Base-by-base conservation (phyloP, 768 basidiomycete species). In the Pisolithus orientalis region DNA sequence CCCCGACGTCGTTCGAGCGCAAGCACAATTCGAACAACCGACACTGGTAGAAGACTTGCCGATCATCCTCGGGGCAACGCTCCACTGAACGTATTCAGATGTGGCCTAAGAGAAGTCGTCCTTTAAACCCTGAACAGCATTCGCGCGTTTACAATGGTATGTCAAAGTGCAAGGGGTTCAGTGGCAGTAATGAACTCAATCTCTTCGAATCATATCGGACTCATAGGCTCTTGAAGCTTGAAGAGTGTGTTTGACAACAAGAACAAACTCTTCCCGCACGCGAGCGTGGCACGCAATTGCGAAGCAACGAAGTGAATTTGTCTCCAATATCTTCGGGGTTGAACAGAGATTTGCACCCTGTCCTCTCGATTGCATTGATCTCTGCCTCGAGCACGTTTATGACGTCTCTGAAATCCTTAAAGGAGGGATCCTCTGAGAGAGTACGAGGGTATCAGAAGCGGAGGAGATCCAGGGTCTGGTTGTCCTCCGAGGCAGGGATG, bases 161-260 rank as follows among this genome's bases (percentile, higher is more conserved):
- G 31, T 32, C 9, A 10, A 49, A 70, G 48, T 4, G 50, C 44
- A 17, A 66, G 62, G 4, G 70, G 49, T 24, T 61, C 63, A 2
- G 51, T 24, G 2, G 61, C 63, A 21, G 55, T 59, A 25, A 72
- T 61, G 38, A 63, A 9, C 1, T 47, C 49, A 3, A 72, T 59
- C 32, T 70, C 70, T 45, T 58, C 44, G 16, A 32, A 32, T 7
- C 9, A 10, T 2, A 2, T 8, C 9, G 31, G 31, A 32, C 7
- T 9, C 31, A 10, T 6, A 7, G 31, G 31, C 31, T 32, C 5
- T 9, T 10, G 25, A 47, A 73, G 54, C n/a, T n/a, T n/a, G 31
- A 7, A 10, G 21, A 21, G 21, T 21, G 21, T 21, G 21, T 21
- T 21, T 21, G 21, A 21, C 21, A 21, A 21, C 21, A 2, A 21